Conservation (phyloP, 768 basidiomycete genomes). For the Agrocybe pediades region DNA sequence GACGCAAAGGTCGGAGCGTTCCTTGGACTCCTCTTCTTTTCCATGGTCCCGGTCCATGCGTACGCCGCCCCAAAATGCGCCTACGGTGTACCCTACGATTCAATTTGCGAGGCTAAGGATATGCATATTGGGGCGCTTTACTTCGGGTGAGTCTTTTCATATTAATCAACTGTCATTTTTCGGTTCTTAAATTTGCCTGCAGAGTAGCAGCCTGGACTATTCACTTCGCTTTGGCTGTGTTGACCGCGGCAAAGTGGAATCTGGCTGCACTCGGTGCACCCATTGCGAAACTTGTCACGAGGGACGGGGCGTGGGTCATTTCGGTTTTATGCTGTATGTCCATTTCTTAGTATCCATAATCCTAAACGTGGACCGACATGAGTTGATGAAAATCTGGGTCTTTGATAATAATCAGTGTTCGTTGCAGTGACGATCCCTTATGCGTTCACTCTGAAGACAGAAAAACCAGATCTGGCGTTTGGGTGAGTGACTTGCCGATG, state of each 20-base stretch:
- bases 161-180: neutral
- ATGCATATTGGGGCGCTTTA: conserved; percentile 7
- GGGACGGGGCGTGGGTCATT: conserved; percentile 11
- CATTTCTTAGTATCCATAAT: neutral
- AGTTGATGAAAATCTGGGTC: too few species aligned
- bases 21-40: conserved; percentile 2
- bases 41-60: neutral
- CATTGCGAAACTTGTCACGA: conserved; percentile 8
- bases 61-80: neutral
- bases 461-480: conserved; percentile 8
- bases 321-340: conserved; percentile 7
- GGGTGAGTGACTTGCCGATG: conserved; percentile 2
- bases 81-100: conserved; percentile 3
- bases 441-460: conserved; percentile 1
- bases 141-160: conserved; percentile 3
- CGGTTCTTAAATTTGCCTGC: neutral
- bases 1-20: neutral
- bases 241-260: conserved; percentile 1
- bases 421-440: conserved; percentile 11
- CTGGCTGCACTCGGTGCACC: conserved; percentile 3
- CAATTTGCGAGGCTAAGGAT: conserved; percentile 5
- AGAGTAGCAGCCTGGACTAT: conserved; percentile 13
- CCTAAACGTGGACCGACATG: neutral
- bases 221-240: conserved; percentile 5
- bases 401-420: too few species aligned